phyloP scores from a whole-genome alignment of 345 rosid genomes.

The Heritiera fomes region DNA sequence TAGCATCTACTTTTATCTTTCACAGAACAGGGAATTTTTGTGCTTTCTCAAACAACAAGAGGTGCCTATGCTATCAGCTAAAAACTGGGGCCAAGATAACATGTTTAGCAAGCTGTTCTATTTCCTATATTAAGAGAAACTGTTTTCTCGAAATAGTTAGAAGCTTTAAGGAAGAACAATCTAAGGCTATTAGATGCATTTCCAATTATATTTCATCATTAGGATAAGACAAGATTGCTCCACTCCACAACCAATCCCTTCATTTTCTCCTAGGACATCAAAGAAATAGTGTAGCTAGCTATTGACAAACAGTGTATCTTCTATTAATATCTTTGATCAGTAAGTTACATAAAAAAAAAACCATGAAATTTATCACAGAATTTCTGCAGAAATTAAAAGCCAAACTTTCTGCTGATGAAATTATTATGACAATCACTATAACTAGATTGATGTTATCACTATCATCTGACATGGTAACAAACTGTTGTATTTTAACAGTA shows the following conservation, averaged over 20 bases:
- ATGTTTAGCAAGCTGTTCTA: conserved; percentile 2
- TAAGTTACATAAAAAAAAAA: too few relatives aligned
- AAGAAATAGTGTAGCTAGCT: too few relatives aligned
- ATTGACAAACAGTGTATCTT: neutral
- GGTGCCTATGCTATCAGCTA: conserved; percentile 28
- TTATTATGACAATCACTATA: neutral
- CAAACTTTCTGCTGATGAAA: neutral
- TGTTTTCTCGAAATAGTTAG: conserved; percentile 15
- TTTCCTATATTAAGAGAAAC: neutral
- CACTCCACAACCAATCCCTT: neutral
- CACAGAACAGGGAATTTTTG: conserved; percentile 1
- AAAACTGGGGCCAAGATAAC: neutral
- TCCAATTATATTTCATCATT: neutral
- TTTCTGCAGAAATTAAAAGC: neutral
- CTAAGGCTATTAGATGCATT: neutral
- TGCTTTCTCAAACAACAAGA: conserved; percentile 12
- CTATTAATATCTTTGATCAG: neutral
- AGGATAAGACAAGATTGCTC: neutral
- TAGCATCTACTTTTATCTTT: conserved; percentile 4
- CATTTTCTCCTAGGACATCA: neutral
- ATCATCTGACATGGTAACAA: conserved; percentile 7
- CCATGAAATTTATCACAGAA: too few relatives aligned
- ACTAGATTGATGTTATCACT: neutral
- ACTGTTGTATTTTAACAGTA: neutral
- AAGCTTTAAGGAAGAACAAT: neutral